Evolutionary conservation across 257 asterid genomes (phyloP).

Genomic region (Avicennia marina): DNA sequence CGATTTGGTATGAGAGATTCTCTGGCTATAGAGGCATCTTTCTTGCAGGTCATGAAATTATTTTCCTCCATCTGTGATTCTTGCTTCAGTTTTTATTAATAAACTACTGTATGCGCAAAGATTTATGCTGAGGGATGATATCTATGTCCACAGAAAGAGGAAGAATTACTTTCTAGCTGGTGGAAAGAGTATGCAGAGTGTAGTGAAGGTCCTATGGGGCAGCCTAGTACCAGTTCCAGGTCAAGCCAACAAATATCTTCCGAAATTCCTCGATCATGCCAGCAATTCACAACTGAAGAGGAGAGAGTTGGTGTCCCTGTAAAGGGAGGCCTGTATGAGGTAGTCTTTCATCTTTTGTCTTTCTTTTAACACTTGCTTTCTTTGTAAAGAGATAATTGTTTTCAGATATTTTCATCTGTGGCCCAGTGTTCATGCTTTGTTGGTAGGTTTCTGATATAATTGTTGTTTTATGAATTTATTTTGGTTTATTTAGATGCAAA

Average conservation of each 20-base stretch:
- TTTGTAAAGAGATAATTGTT: too few species aligned
- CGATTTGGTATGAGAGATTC: constrained; percentile 98
- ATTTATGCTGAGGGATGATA: constrained; percentile 20
- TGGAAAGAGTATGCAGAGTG: constrained; percentile 98
- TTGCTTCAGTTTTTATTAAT: not conserved
- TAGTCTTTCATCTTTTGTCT: too few species aligned
- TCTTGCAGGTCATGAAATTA: constrained; percentile 64
- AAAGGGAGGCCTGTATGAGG: constrained; percentile 97
- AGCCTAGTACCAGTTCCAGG: constrained; percentile 29
- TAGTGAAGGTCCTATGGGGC: constrained; percentile 83
- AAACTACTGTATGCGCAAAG: constrained; percentile 5
- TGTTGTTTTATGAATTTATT: not conserved
- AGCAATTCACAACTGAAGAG: constrained; percentile 50
- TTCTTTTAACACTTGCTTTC: too few species aligned
- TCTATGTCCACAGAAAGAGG: constrained; percentile 64
- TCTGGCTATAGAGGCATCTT: constrained; percentile 93
- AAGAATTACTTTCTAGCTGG: constrained; percentile 85
- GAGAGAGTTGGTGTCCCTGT: constrained; percentile 99
- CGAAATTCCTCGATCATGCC: constrained; percentile 30
- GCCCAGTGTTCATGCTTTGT: too few species aligned
- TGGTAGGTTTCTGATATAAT: not conserved
- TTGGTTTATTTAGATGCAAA: not conserved
- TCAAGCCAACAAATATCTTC: constrained; percentile 30
- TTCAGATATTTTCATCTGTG: too few species aligned
- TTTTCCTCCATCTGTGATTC: constrained; percentile 10